Evolutionary conservation across 768 basidiomycete species (phyloP).

Genomic region (Omphalotus guepiniiformis): DNA sequence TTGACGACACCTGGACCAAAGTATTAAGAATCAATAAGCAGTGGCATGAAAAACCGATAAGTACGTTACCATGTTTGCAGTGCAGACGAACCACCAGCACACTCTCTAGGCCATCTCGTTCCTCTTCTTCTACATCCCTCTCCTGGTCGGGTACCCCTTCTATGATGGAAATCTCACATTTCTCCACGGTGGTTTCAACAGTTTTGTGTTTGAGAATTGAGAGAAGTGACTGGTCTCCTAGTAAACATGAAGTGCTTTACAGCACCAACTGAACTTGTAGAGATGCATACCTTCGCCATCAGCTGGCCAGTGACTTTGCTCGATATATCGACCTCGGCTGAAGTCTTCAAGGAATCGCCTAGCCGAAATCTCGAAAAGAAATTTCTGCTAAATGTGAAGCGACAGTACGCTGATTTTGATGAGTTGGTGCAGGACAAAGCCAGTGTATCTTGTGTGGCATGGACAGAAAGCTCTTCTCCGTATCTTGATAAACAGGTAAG

Average conservation of each 20-base stretch:
- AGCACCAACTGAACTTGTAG: background rate
- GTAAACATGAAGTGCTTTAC: constrained; percentile 5
- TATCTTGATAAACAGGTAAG: constrained; percentile 76
- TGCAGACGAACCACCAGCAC: constrained; percentile 67
- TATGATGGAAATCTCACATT: constrained; percentile 68
- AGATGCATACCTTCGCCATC: constrained; percentile 52
- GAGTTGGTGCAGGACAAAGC: constrained; percentile 74
- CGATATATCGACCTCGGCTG: constrained; percentile 32
- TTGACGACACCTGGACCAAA: constrained; percentile 62
- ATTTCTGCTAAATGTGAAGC: constrained; percentile 61
- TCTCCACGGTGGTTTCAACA: constrained; percentile 72
- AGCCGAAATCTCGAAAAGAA: constrained; percentile 72
- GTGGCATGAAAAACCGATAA: background rate
- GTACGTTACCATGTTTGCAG: constrained; percentile 75
- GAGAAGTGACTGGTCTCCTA: constrained; percentile 49
- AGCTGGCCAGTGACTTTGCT: constrained; percentile 59
- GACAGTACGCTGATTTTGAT: constrained; percentile 77
- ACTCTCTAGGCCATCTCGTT: constrained; percentile 62
- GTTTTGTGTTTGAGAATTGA: constrained; percentile 72
- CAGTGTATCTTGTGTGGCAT: constrained; percentile 56
- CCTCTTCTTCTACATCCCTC: constrained; percentile 34
- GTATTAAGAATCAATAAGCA: constrained; percentile 7
- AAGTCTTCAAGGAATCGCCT: constrained; percentile 16
- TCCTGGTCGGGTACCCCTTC: constrained; percentile 40
- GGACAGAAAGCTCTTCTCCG: constrained; percentile 74